Conservation (phyloP, 257 asterid species). For the Solanum pennellii region DNA sequence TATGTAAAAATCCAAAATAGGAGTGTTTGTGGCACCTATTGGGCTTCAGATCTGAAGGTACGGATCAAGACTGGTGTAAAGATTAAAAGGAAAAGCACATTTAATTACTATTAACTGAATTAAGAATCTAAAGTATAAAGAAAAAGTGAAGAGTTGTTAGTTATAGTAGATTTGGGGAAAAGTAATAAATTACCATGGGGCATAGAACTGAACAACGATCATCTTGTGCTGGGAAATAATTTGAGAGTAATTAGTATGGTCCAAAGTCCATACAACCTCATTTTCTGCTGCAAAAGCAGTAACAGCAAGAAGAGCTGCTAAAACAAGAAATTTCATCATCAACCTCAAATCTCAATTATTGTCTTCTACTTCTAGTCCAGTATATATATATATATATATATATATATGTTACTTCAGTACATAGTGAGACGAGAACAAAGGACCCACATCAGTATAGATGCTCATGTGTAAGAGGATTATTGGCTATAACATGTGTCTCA, state of each 20-base stretch:
- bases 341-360: not conserved
- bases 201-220: constrained; percentile 75
- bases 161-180: not conserved
- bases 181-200: constrained; percentile 45
- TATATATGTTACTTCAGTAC: not conserved
- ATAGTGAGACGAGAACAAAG: not conserved
- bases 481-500: not conserved
- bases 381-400: not conserved
- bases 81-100: not conserved
- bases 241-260: constrained; percentile 47
- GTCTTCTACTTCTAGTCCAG: not conserved
- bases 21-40: not conserved
- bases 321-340: not conserved
- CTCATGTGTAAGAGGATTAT: not conserved
- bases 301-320: constrained; percentile 6
- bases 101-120: not conserved
- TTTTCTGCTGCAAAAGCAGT: constrained; percentile 20
- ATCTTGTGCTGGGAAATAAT: constrained; percentile 34
- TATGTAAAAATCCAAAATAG: not conserved
- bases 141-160: not conserved
- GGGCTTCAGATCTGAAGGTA: not conserved
- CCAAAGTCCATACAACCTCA: constrained; percentile 50
- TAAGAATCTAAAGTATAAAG: not conserved
- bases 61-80: not conserved
- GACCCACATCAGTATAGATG: not conserved